Evolutionary conservation across 495 filamentous ascomycete species (phyloP).

Genomic region (Pyronema domesticum): DNA sequence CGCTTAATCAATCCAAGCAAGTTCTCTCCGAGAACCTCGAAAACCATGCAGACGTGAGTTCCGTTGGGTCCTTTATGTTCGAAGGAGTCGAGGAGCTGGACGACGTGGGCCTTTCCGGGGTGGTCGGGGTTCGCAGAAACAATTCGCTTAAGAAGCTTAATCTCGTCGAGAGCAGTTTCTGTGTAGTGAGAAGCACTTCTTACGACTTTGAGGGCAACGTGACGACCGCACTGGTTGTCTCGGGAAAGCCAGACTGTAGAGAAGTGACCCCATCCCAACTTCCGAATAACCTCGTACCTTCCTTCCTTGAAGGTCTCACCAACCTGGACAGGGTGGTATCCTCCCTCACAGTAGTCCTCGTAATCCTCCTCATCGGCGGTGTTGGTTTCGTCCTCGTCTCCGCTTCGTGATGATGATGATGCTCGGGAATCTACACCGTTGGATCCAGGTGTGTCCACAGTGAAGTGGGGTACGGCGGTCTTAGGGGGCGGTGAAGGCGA

Average conservation of each 20-base stretch:
- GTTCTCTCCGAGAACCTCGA: slow-evolving; percentile 94
- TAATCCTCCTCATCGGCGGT: slow-evolving; percentile 97
- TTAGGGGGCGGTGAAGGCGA: neutral
- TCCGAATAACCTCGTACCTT: slow-evolving; percentile 88
- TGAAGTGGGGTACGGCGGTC: neutral
- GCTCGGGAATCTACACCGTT: slow-evolving; percentile 21
- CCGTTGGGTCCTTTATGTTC: slow-evolving; percentile 96
- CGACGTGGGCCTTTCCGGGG: slow-evolving; percentile 83
- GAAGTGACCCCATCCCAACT: slow-evolving; percentile 97
- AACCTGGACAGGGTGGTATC: slow-evolving; percentile 84
- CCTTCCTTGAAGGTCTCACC: slow-evolving; percentile 97
- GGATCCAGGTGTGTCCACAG: neutral
- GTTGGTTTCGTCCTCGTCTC: slow-evolving; percentile 70
- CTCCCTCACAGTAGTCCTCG: slow-evolving; percentile 97
- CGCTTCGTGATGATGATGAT: slow-evolving; percentile 28
- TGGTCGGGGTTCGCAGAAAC: slow-evolving; percentile 87
- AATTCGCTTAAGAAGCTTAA: slow-evolving; percentile 92
- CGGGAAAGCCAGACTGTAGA: slow-evolving; percentile 94
- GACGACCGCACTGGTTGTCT: slow-evolving; percentile 78
- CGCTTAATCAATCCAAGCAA: slow-evolving; percentile 88
- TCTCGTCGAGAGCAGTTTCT: slow-evolving; percentile 96
- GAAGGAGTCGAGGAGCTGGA: slow-evolving; percentile 88
- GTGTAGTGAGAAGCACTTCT: slow-evolving; percentile 96
- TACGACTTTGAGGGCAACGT: slow-evolving; percentile 95
- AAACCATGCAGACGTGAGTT: slow-evolving; percentile 96